Conservation (phyloP, 768 basidiomycete genomes). For the Hortiboletus flavorubellus region DNA sequence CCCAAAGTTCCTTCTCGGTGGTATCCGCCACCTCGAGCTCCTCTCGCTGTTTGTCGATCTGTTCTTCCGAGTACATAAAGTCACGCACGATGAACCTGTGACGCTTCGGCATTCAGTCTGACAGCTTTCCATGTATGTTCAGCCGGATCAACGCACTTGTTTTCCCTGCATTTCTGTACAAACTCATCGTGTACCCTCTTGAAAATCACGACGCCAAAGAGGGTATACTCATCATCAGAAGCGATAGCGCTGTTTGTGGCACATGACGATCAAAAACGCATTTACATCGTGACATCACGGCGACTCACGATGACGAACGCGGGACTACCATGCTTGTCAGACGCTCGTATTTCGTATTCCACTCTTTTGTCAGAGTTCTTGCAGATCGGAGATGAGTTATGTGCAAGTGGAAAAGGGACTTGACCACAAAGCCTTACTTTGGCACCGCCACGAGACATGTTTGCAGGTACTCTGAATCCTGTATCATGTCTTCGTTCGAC, state of each 20-base stretch:
- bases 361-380: slow-evolving; percentile 81
- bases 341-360: slow-evolving; percentile 87
- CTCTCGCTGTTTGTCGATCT: slow-evolving; percentile 72
- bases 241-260: slow-evolving; percentile 55
- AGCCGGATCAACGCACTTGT: slow-evolving; percentile 59
- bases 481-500: slow-evolving; percentile 73
- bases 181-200: slow-evolving; percentile 90
- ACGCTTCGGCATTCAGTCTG: slow-evolving; percentile 7
- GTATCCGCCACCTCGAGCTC: slow-evolving; percentile 76
- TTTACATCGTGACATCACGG: slow-evolving; percentile 10
- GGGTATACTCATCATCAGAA: slow-evolving; percentile 84
- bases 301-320: slow-evolving; percentile 75
- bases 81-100: slow-evolving; percentile 91
- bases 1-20: slow-evolving; percentile 97
- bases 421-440: slow-evolving; percentile 53
- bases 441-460: slow-evolving; percentile 92
- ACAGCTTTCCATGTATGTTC: background rate
- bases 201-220: slow-evolving; percentile 88
- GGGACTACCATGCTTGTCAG: slow-evolving; percentile 90
- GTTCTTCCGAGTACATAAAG: slow-evolving; percentile 84
- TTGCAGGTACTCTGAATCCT: slow-evolving; percentile 92
- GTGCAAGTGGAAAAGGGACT: slow-evolving; percentile 3
- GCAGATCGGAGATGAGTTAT: slow-evolving; percentile 18
- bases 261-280: slow-evolving; percentile 20
- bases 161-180: slow-evolving; percentile 89